These are phyloP conservation scores for Metroxylon sagu DNA, from an alignment of 176 grass and related monocot genomes.

Conservation along the genomic window DNA sequence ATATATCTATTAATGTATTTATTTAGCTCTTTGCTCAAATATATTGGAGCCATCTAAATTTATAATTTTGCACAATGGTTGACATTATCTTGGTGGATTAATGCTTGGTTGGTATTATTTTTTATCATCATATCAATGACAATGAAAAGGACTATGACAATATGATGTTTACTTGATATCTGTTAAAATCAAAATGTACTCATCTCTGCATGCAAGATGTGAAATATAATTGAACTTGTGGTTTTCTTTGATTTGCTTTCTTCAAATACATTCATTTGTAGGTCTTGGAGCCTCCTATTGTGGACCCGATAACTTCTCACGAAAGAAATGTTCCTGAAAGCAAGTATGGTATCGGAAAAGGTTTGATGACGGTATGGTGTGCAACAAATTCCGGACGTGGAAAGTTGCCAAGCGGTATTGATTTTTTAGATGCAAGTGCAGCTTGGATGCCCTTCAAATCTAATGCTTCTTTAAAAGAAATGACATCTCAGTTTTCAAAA, in stretches of 20 bases:
- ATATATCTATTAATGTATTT: too few species aligned
- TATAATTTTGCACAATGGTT: too few species aligned
- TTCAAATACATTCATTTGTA: slow-evolving; percentile 21
- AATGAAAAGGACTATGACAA: too few species aligned
- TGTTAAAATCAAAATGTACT: too few species aligned
- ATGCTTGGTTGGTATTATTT: too few species aligned
- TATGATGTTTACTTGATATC: too few species aligned
- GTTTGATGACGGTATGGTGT: slow-evolving; percentile 93
- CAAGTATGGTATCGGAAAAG: slow-evolving; percentile 92
- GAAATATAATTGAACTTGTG: background rate
- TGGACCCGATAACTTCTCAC: background rate
- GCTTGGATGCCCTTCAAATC: slow-evolving; percentile 50
- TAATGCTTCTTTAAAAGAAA: slow-evolving; percentile 22
- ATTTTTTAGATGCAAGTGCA: slow-evolving; percentile 50
- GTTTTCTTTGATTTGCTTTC: background rate
- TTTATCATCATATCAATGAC: too few species aligned
- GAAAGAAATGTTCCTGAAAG: slow-evolving; percentile 27
- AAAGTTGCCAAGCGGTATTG: slow-evolving; percentile 33
- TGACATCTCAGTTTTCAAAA: slow-evolving; percentile 5
- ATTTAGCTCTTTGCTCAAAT: too few species aligned
- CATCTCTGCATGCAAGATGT: too few species aligned
- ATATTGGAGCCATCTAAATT: too few species aligned
- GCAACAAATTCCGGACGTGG: slow-evolving; percentile 53
- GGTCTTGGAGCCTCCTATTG: slow-evolving; percentile 16
- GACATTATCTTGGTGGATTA: too few species aligned